Evolutionary conservation across 768 basidiomycete genomes (phyloP).

Genomic region (Lactarius hengduanensis): DNA sequence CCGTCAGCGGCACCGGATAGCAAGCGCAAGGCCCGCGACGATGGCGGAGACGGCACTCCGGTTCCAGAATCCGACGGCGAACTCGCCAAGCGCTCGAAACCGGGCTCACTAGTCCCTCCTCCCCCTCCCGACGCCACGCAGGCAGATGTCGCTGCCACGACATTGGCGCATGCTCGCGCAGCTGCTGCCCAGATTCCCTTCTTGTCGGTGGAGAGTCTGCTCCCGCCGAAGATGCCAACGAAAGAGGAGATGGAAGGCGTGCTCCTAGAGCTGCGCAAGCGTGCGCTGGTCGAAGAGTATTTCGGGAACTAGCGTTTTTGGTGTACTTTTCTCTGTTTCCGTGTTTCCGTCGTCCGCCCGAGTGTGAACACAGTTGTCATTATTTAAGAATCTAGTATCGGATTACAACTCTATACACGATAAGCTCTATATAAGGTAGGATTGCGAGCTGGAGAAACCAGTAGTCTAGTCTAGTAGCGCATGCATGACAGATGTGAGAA

Average conservation of each 20-base stretch:
- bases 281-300: slow-evolving; percentile 79
- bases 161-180: slow-evolving; percentile 46
- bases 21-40: slow-evolving; percentile 58
- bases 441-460: background rate
- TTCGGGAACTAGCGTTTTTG: slow-evolving; percentile 43
- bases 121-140: slow-evolving; percentile 15
- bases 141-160: slow-evolving; percentile 31
- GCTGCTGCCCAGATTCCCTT: slow-evolving; percentile 72
- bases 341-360: background rate
- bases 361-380: background rate
- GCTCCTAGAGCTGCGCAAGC: slow-evolving; percentile 73
- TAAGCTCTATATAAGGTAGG: background rate
- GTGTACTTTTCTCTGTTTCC: background rate
- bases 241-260: slow-evolving; percentile 77
- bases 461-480: background rate
- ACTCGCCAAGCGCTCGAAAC: slow-evolving; percentile 37
- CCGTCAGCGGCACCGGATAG: slow-evolving; percentile 34
- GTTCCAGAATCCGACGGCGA: slow-evolving; percentile 35
- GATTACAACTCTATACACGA: background rate
- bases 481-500: background rate
- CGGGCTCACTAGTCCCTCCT: slow-evolving; percentile 23
- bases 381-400: slow-evolving; percentile 7
- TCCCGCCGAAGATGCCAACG: slow-evolving; percentile 74
- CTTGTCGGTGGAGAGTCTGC: slow-evolving; percentile 66
- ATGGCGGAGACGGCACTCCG: slow-evolving; percentile 45